A percentile compares a stretch with the other conserved stretches of the same genome.
Conservation (phyloP, 2,329 filamentous ascomycete genomes). For the Aspergillus sp. region DNA sequence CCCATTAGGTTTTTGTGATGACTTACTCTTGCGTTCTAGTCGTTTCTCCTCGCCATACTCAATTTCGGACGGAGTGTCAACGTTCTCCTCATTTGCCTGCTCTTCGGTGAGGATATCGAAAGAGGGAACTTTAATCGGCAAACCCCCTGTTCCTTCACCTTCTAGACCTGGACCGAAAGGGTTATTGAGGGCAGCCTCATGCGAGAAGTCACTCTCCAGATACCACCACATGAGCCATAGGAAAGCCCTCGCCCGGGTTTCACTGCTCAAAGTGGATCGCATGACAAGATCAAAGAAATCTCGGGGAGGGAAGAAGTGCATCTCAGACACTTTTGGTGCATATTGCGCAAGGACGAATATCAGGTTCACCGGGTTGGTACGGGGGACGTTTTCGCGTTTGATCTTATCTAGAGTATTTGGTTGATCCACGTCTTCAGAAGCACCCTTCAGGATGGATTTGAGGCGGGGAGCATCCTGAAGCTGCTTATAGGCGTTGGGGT, state of each 20-base stretch:
- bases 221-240: constrained; percentile 99
- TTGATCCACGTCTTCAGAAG: constrained; percentile 85
- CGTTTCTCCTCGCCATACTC: constrained; percentile 51
- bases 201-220: constrained; percentile 89
- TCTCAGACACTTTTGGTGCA: constrained; percentile 85
- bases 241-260: constrained; percentile 82
- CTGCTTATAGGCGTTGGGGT: constrained; percentile 95
- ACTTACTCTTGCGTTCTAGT: constrained; percentile 47
- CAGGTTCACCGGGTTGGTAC: constrained; percentile 95
- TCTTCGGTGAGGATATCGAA: constrained; percentile 50
- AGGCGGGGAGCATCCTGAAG: constrained; percentile 92
- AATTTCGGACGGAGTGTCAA: constrained; percentile 50
- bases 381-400: constrained; percentile 64
- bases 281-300: constrained; percentile 98
- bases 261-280: constrained; percentile 78
- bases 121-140: constrained; percentile 48
- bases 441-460: constrained; percentile 96
- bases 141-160: constrained; percentile 42
- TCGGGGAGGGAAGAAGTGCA: constrained; percentile 79
- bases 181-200: constrained; percentile 83
- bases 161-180: constrained; percentile 69
- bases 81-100: constrained; percentile 51
- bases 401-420: constrained; percentile 82
- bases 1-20: background rate
- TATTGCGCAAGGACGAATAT: constrained; percentile 92